These are phyloP conservation scores for Phylloporus arenicola DNA, from an alignment of 768 basidiomycete species.

Conservation along the genomic window DNA sequence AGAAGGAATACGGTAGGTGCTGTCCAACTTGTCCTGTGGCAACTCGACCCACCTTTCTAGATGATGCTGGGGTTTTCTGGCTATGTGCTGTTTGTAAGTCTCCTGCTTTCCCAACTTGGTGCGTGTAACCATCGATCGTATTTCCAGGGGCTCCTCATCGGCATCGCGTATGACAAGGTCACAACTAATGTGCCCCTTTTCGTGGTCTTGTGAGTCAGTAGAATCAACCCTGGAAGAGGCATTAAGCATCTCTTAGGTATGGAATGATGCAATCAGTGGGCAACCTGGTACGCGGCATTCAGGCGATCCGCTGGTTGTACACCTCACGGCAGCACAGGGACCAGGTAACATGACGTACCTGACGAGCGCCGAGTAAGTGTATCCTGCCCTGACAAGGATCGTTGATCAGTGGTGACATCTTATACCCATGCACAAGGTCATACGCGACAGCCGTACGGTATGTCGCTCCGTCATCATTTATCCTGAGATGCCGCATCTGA, in stretches of 20 bases:
- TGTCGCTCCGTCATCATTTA: background rate
- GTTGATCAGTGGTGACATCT: too few species aligned
- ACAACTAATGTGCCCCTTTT: too few species aligned
- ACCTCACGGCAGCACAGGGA: background rate
- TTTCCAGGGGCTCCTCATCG: too few species aligned
- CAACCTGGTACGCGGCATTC: too few species aligned
- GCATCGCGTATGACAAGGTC: too few species aligned
- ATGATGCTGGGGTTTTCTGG: conserved; percentile 68
- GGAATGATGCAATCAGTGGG: too few species aligned
- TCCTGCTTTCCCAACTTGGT: background rate
- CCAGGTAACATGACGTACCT: conserved; percentile 68
- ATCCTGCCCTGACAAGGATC: background rate
- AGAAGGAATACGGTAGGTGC: too few species aligned
- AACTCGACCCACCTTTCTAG: conserved; percentile 27
- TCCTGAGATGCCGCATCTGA: background rate
- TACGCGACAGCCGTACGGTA: conserved; percentile 61
- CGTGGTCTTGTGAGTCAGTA: too few species aligned
- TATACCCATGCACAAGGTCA: conserved; percentile 34
- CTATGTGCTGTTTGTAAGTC: conserved; percentile 53
- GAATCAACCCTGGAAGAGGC: too few species aligned
- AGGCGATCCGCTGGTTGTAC: too few species aligned
- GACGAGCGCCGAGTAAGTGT: conserved; percentile 55
- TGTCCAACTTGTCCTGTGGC: background rate
- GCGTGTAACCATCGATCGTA: too few species aligned
- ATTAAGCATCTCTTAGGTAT: too few species aligned